These are phyloP conservation scores for Pichia deserticola DNA, from an alignment of 805 yeast species.

Conservation along the genomic window DNA sequence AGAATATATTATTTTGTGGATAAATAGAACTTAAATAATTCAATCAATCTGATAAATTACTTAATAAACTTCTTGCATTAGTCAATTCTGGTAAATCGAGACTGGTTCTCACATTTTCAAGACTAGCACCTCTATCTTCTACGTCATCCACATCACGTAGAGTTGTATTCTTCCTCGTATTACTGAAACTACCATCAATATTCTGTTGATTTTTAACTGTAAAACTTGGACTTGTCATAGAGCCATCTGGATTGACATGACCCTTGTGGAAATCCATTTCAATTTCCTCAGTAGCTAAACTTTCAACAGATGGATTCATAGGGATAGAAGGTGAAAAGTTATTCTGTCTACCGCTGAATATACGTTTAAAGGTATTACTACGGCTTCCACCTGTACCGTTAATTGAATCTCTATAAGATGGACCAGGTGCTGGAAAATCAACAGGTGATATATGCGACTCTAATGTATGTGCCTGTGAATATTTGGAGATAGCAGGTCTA, in stretches of 20 bases:
- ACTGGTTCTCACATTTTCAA: conserved; percentile 29
- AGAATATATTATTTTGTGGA: no score
- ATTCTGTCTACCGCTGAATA: conserved; percentile 23
- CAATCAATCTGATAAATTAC: conserved; percentile 16
- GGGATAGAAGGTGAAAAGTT: conserved; percentile 25
- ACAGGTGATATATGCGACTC: conserved; percentile 19
- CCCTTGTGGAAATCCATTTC: conserved; percentile 35
- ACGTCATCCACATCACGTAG: conserved; percentile 11
- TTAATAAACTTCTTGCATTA: conserved; percentile 29
- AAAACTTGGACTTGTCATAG: conserved; percentile 28
- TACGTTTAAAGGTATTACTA: conserved; percentile 33
- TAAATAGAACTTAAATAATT: not conserved
- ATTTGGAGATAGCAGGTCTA: conserved; percentile 44
- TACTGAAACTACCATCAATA: conserved; percentile 14
- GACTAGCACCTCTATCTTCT: conserved; percentile 16
- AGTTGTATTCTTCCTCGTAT: conserved; percentile 16
- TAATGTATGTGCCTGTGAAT: conserved; percentile 29
- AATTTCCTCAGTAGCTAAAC: conserved; percentile 43
- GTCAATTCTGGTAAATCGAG: conserved; percentile 32
- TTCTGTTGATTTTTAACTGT: conserved; percentile 16
- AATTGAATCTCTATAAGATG: conserved; percentile 27
- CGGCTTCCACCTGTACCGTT: conserved; percentile 31
- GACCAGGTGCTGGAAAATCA: conserved; percentile 11
- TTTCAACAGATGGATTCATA: conserved; percentile 29
- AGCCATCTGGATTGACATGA: conserved; percentile 18